phyloP scores from a whole-genome alignment of 2,329 filamentous ascomycete genomes.

The Pseudocercospora ulei region DNA sequence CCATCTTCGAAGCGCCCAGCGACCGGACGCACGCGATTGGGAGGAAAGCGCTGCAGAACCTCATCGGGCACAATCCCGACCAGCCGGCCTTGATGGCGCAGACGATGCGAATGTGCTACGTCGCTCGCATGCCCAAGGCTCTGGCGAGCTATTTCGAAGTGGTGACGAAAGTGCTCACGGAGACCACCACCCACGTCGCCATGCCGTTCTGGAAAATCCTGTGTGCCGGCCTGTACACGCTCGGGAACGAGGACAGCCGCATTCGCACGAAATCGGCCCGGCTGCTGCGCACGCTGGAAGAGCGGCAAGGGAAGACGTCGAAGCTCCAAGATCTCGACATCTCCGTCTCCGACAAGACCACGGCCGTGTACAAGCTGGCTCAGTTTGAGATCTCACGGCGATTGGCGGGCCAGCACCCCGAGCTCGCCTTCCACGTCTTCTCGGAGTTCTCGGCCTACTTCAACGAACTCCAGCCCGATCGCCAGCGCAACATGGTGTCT shows the following conservation, averaged over 20 bases:
- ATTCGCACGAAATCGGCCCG: slow-evolving; percentile 80
- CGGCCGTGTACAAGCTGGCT: slow-evolving; percentile 91
- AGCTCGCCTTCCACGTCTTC: slow-evolving; percentile 85
- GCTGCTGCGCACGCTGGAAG: slow-evolving; percentile 67
- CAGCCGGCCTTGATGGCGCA: slow-evolving; percentile 77
- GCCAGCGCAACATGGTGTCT: slow-evolving; percentile 87
- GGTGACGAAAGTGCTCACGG: slow-evolving; percentile 73
- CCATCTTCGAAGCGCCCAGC: slow-evolving; percentile 84
- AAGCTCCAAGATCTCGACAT: slow-evolving; percentile 97
- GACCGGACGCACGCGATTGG: slow-evolving; percentile 89
- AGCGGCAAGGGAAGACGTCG: slow-evolving; percentile 67
- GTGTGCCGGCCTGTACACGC: slow-evolving; percentile 76
- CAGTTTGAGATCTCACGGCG: slow-evolving; percentile 94
- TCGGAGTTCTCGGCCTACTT: slow-evolving; percentile 93
- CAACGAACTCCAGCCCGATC: slow-evolving; percentile 69
- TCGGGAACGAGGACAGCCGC: slow-evolving; percentile 83
- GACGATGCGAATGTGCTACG: slow-evolving; percentile 84
- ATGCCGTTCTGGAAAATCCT: slow-evolving; percentile 85
- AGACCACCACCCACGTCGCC: slow-evolving; percentile 66
- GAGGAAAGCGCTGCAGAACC: slow-evolving; percentile 73
- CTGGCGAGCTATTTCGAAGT: slow-evolving; percentile 94
- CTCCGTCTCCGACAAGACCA: slow-evolving; percentile 95
- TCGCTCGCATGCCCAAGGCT: slow-evolving; percentile 61
- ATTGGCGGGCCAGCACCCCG: slow-evolving; percentile 76
- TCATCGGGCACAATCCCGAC: slow-evolving; percentile 83